Percentiles rank a stretch among this genome's conserved stretches.
phyloP scores from a whole-genome alignment of 2,329 filamentous ascomycete genomes.

The Onygenales sp. region DNA sequence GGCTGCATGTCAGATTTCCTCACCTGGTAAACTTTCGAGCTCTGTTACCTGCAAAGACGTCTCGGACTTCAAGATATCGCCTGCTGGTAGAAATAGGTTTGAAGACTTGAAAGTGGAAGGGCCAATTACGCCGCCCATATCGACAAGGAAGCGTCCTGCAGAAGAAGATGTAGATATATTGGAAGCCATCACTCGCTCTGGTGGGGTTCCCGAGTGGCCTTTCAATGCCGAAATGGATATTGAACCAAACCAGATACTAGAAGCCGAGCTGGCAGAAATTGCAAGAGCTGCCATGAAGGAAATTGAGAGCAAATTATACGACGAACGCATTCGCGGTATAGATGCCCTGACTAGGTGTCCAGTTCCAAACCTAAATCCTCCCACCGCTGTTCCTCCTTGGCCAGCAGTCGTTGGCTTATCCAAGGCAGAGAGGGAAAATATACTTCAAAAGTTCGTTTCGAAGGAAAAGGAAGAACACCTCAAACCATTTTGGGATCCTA shows the following conservation, averaged over 20 bases:
- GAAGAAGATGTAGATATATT: constrained; percentile 5
- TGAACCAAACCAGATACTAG: constrained; percentile 24
- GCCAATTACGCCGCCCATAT: constrained; percentile 35
- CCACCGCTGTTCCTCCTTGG: constrained; percentile 40
- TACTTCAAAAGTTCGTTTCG: neutral
- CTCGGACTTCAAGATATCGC: neutral
- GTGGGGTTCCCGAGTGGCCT: constrained; percentile 25
- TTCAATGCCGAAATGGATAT: constrained; percentile 22
- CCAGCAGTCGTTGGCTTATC: constrained; percentile 19
- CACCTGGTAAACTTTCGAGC: neutral
- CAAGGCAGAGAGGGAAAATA: neutral
- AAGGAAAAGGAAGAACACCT: neutral
- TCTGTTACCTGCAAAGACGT: no score
- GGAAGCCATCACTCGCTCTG: neutral
- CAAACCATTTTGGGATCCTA: neutral
- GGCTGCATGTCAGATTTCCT: neutral
- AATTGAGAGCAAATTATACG: constrained; percentile 25
- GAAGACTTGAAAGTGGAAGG: constrained; percentile 36
- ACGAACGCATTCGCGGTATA: constrained; percentile 37
- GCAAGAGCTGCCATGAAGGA: constrained; percentile 19
- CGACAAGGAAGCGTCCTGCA: constrained; percentile 6
- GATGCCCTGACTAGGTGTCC: constrained; percentile 39
- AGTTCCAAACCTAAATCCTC: constrained; percentile 40
- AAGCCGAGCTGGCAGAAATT: constrained; percentile 25
- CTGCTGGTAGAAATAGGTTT: constrained; percentile 4